Conservation (phyloP, 1,284 basidiomycete genomes). For the Rhodotorula sp. region DNA sequence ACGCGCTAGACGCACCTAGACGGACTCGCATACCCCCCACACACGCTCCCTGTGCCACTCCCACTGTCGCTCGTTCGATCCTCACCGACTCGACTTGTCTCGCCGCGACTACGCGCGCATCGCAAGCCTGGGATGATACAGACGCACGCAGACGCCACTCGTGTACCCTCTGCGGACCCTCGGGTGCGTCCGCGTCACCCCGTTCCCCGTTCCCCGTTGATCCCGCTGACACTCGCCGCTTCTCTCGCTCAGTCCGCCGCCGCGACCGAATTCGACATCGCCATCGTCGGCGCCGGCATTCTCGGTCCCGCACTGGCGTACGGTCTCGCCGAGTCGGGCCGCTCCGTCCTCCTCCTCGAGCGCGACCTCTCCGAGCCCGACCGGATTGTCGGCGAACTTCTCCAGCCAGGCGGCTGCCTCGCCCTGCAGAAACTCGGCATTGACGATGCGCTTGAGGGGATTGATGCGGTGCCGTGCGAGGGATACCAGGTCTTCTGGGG, state of each 20-base stretch:
- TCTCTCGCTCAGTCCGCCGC: constrained; percentile 23
- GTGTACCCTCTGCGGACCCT: not conserved
- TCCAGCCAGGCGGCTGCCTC: constrained; percentile 88
- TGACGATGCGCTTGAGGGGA: constrained; percentile 68
- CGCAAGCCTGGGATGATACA: too few species aligned
- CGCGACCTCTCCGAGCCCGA: constrained; percentile 88
- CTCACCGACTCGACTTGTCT: too few species aligned
- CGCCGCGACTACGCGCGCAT: too few species aligned
- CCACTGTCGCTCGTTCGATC: too few species aligned
- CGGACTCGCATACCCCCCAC: too few species aligned
- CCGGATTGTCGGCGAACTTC: constrained; percentile 93
- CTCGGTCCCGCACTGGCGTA: constrained; percentile 70
- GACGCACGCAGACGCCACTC: not conserved
- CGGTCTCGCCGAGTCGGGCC: constrained; percentile 50
- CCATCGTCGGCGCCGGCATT: constrained; percentile 87
- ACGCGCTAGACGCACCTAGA: too few species aligned
- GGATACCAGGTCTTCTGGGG: constrained; percentile 83
- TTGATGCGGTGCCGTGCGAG: constrained; percentile 78
- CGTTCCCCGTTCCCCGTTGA: too few species aligned
- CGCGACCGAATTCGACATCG: constrained; percentile 45
- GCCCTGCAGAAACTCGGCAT: constrained; percentile 77
- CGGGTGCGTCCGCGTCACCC: not conserved
- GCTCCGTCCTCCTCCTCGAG: constrained; percentile 74
- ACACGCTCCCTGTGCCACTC: too few species aligned
- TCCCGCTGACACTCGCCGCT: not conserved